A percentile compares a stretch with the other conserved stretches of the same genome.
These are phyloP conservation scores for Mariannaea sp. DNA, from an alignment of 2,329 filamentous ascomycete species.

Conservation along the genomic window DNA sequence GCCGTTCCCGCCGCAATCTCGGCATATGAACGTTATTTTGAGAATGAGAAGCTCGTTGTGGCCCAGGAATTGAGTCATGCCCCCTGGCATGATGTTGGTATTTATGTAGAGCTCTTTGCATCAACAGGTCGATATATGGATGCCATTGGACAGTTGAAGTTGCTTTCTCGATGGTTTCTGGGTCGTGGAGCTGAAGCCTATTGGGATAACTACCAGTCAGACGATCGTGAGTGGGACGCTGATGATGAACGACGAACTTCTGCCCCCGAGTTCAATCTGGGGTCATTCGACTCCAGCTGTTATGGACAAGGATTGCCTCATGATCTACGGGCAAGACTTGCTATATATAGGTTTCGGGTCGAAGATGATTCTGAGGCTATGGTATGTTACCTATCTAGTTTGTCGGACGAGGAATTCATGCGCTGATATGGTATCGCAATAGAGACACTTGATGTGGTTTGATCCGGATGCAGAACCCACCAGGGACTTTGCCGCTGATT, in stretches of 20 bases:
- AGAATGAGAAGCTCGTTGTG: slow-evolving; percentile 45
- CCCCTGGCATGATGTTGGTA: slow-evolving; percentile 82
- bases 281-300: slow-evolving; percentile 55
- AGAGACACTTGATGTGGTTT: slow-evolving; percentile 73
- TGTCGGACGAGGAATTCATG: slow-evolving; percentile 3
- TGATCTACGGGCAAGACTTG: slow-evolving; percentile 83
- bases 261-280: slow-evolving; percentile 64
- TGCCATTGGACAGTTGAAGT: slow-evolving; percentile 72
- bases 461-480: slow-evolving; percentile 61
- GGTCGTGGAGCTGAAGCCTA: slow-evolving; percentile 73
- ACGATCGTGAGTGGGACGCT: slow-evolving; percentile 90
- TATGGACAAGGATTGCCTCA: slow-evolving; percentile 79
- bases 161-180: slow-evolving; percentile 79
- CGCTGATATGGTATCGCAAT: slow-evolving; percentile 22
- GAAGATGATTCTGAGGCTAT: slow-evolving; percentile 73
- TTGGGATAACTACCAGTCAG: slow-evolving; percentile 74
- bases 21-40: slow-evolving; percentile 55
- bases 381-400: slow-evolving; percentile 52
- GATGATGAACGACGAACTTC: slow-evolving; percentile 69
- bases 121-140: slow-evolving; percentile 65
- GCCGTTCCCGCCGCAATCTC: slow-evolving; percentile 48
- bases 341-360: slow-evolving; percentile 77
- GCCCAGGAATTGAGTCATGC: slow-evolving; percentile 45
- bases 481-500: slow-evolving; percentile 62
- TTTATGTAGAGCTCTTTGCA: slow-evolving; percentile 81